Evolutionary conservation across 306 rosid genomes (phyloP).

Genomic region (Geum urbanum): DNA sequence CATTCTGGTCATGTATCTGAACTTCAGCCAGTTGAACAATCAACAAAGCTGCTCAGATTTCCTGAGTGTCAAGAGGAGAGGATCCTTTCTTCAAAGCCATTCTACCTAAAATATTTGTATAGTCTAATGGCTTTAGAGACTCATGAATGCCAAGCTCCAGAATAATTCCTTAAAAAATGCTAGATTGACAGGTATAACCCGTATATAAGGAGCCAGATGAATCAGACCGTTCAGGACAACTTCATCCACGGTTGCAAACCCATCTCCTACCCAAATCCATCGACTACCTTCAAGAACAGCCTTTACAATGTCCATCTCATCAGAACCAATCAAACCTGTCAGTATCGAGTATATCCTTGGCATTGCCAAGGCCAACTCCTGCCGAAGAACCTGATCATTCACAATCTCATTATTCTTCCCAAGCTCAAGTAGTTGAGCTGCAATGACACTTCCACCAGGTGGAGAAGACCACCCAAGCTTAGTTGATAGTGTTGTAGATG

Average conservation of each 20-base stretch:
- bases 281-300: constrained; percentile 94
- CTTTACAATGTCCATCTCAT: constrained; percentile 96
- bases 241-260: constrained; percentile 84
- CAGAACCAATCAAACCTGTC: constrained; percentile 65
- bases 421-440: constrained; percentile 91
- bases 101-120: constrained; percentile 72
- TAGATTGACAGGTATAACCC: constrained; percentile 86
- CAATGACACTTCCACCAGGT: constrained; percentile 92
- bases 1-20: constrained; percentile 55
- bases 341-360: constrained; percentile 87
- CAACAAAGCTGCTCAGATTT: constrained; percentile 76
- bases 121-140: constrained; percentile 64
- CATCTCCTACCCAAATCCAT: constrained; percentile 99
- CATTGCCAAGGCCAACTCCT: constrained; percentile 84
- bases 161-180: constrained; percentile 85
- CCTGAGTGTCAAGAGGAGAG: constrained; percentile 74
- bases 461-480: constrained; percentile 87
- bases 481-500: constrained; percentile 73
- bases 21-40: constrained; percentile 93
- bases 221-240: constrained; percentile 93
- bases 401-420: constrained; percentile 91
- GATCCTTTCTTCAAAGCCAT: constrained; percentile 76
- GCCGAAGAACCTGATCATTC: constrained; percentile 79
- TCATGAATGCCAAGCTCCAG: constrained; percentile 83
- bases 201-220: constrained; percentile 94